Conservation (phyloP, 768 basidiomycete species). For the Lactarius hengduanensis region DNA sequence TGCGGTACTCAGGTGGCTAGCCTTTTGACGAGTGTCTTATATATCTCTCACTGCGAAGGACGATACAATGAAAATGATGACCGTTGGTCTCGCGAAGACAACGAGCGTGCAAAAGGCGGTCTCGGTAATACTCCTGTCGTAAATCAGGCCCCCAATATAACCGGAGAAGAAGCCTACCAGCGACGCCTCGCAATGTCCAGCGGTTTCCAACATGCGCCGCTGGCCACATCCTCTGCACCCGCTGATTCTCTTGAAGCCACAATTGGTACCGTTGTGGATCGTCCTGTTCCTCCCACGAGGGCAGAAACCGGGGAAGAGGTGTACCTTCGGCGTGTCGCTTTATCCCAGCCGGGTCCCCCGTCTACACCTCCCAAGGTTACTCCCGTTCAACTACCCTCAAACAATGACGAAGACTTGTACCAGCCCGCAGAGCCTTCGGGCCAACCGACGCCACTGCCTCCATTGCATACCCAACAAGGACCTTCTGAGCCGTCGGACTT, state of each 20-base stretch:
- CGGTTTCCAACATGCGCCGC: slow-evolving; percentile 30
- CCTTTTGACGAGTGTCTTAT: slow-evolving; percentile 19
- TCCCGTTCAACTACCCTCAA: slow-evolving; percentile 23
- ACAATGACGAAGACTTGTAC: slow-evolving; percentile 35
- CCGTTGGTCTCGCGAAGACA: slow-evolving; percentile 53
- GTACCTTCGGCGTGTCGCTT: slow-evolving; percentile 21
- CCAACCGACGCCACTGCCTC: slow-evolving; percentile 34
- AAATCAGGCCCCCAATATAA: slow-evolving; percentile 42
- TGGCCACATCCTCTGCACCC: slow-evolving; percentile 2
- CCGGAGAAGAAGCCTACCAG: slow-evolving; percentile 80
- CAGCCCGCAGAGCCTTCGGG: slow-evolving; percentile 32
- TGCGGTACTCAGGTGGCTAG: slow-evolving; percentile 31
- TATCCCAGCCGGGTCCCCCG: slow-evolving; percentile 8
- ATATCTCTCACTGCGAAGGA: slow-evolving; percentile 33
- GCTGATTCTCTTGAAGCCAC: neutral
- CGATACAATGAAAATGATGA: slow-evolving; percentile 45
- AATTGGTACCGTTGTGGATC: neutral
- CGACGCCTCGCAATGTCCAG: slow-evolving; percentile 68
- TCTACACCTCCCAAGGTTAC: slow-evolving; percentile 11
- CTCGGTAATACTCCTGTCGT: slow-evolving; percentile 30
- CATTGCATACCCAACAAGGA: neutral
- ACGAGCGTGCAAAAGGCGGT: slow-evolving; percentile 43
- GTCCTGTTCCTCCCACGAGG: slow-evolving; percentile 5
- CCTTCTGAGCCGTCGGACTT: slow-evolving; percentile 43
- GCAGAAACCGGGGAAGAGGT: slow-evolving; percentile 22